Percentiles rank a stretch among this genome's conserved stretches.
Evolutionary conservation across 441 rosid genomes (phyloP).

Genomic region (Gossypium armourianum): DNA sequence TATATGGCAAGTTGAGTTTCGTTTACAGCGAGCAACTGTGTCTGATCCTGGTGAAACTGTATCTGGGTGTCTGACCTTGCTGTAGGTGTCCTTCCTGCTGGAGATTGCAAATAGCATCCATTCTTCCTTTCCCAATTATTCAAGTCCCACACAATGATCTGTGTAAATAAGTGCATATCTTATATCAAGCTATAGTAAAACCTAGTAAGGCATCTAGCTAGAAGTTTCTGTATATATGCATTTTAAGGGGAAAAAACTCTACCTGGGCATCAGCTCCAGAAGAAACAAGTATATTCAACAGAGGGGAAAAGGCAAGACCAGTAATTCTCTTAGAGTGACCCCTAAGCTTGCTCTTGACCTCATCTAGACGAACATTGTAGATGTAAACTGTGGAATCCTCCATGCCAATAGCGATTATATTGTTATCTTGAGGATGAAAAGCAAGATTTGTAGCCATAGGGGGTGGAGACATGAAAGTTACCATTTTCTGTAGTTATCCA

Average conservation of each 20-base stretch:
- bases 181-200: neutral
- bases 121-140: conserved; percentile 42
- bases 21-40: conserved; percentile 37
- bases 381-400: conserved; percentile 43
- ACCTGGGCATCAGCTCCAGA: conserved; percentile 54
- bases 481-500: conserved; percentile 33
- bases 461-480: conserved; percentile 38
- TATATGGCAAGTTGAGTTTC: conserved; percentile 39
- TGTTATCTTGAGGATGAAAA: conserved; percentile 56
- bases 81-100: conserved; percentile 26
- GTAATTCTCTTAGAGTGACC: conserved; percentile 45
- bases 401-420: conserved; percentile 53
- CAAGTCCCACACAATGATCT: conserved; percentile 47
- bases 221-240: neutral
- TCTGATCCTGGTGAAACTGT: conserved; percentile 47
- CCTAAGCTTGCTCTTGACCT: conserved; percentile 39
- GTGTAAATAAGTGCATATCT: conserved; percentile 15
- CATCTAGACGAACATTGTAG: conserved; percentile 39
- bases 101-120: conserved; percentile 30
- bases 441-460: conserved; percentile 49
- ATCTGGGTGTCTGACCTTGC: conserved; percentile 35
- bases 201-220: neutral
- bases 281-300: conserved; percentile 36
- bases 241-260: neutral
- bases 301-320: conserved; percentile 46